A percentile compares a stretch with the other conserved stretches of the same genome.
phyloP scores from a whole-genome alignment of 345 rosid species.

The Lagerstroemia speciosa region DNA sequence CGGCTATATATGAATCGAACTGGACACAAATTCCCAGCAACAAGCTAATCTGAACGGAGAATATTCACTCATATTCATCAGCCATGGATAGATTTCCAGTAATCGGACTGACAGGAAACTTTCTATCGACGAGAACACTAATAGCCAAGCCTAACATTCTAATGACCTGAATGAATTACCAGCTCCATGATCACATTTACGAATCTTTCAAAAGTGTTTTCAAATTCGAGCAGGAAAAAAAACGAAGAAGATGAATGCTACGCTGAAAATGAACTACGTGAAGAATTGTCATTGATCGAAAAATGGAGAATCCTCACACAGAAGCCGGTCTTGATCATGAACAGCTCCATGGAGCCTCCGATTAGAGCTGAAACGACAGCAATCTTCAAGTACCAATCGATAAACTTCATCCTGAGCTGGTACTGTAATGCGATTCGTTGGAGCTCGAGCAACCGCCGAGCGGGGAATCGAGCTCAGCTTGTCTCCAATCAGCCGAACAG shows the following conservation, averaged over 20 bases:
- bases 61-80: too few species aligned
- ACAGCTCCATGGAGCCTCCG: slow-evolving; percentile 86
- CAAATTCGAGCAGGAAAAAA: too few species aligned
- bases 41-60: too few species aligned
- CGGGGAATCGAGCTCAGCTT: not conserved
- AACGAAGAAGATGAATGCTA: not conserved
- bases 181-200: too few species aligned
- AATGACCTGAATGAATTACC: too few species aligned
- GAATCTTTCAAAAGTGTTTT: too few species aligned
- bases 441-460: not conserved
- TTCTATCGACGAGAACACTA: too few species aligned
- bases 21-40: too few species aligned
- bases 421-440: not conserved
- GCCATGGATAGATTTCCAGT: too few species aligned
- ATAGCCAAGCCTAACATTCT: too few species aligned
- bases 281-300: not conserved
- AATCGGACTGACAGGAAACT: too few species aligned
- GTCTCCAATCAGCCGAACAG: not conserved
- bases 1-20: too few species aligned
- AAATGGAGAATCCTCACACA: slow-evolving; percentile 52
- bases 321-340: slow-evolving; percentile 95
- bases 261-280: not conserved
- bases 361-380: slow-evolving; percentile 58
- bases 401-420: slow-evolving; percentile 32
- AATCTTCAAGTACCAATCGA: slow-evolving; percentile 83